A percentile compares a stretch with the other conserved stretches of the same genome.
Conservation (phyloP, 768 basidiomycete genomes). For the Chalciporus pseudorubinellus region DNA sequence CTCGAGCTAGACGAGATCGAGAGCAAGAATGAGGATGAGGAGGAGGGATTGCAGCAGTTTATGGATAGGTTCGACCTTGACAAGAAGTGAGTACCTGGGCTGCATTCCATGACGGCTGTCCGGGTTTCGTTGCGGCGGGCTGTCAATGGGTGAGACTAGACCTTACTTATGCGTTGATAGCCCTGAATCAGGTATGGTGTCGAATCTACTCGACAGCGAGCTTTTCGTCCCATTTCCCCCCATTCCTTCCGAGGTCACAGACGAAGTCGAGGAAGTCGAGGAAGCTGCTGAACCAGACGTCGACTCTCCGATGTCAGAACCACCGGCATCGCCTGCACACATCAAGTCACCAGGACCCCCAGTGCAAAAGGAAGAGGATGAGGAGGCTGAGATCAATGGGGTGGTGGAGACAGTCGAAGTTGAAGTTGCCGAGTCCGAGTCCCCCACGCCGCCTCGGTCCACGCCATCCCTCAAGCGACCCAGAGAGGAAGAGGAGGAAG, state of each 20-base stretch:
- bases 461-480: conserved; percentile 16
- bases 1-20: conserved; percentile 40
- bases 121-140: conserved; percentile 2
- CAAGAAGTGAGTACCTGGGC: conserved; percentile 42
- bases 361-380: conserved; percentile 22
- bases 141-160: conserved; percentile 2
- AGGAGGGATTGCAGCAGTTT: conserved; percentile 46
- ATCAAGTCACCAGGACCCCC: conserved; percentile 24
- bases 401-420: conserved; percentile 1
- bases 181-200: conserved; percentile 41
- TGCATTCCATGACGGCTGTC: background rate
- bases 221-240: conserved; percentile 21
- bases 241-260: conserved; percentile 4
- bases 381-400: conserved; percentile 23
- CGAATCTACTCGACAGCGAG: conserved; percentile 35
- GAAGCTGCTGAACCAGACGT: conserved; percentile 17
- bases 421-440: conserved; percentile 10
- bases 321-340: conserved; percentile 28
- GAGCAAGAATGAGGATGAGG: conserved; percentile 28
- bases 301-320: conserved; percentile 35
- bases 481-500: conserved; percentile 14
- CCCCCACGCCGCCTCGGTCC: conserved; percentile 12
- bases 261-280: background rate
- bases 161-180: conserved; percentile 26
- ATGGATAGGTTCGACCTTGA: conserved; percentile 55